Conservation (phyloP, 352 stramenopile genomes). For the Globisporangium rhizosaccharum region DNA sequence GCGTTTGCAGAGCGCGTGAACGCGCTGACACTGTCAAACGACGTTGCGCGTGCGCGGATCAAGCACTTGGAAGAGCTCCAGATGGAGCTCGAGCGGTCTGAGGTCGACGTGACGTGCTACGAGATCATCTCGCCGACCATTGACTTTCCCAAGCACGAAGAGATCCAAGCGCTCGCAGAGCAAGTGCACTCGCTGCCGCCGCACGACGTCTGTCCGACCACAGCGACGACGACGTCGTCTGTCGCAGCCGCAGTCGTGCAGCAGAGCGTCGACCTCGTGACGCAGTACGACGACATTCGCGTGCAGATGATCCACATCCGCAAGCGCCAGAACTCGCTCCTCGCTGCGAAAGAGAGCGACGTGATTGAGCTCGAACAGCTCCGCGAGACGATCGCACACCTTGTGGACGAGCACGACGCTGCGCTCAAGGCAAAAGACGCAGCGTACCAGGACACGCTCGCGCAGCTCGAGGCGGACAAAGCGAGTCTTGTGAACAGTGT, state of each 20-base stretch:
- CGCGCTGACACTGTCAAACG: conserved; percentile 16
- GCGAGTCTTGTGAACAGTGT: conserved; percentile 3
- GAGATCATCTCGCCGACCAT: conserved; percentile 40
- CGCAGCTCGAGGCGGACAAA: conserved; percentile 8
- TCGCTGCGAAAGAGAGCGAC: conserved; percentile 14
- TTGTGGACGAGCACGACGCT: conserved; percentile 8
- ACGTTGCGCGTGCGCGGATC: conserved; percentile 23
- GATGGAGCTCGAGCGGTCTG: conserved; percentile 29
- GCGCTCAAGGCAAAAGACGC: conserved; percentile 8
- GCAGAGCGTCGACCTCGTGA: conserved; percentile 2
- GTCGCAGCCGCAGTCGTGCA: background rate
- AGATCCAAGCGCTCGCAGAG: conserved; percentile 21
- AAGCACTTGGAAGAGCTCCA: conserved; percentile 29
- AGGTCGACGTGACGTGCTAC: conserved; percentile 35
- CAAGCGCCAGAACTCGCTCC: conserved; percentile 17
- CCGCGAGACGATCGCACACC: conserved; percentile 13
- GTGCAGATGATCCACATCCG: conserved; percentile 18
- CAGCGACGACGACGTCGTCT: background rate
- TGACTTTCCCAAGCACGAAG: conserved; percentile 39
- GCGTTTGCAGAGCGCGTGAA: conserved; percentile 15
- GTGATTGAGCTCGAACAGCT: conserved; percentile 15
- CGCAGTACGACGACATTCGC: conserved; percentile 17
- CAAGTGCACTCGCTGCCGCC: conserved; percentile 11
- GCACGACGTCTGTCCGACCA: conserved; percentile 1
- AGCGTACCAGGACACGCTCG: background rate